These are phyloP conservation scores for Epichloe scottii DNA, from an alignment of 2,329 filamentous ascomycete species.

Conservation along the genomic window DNA sequence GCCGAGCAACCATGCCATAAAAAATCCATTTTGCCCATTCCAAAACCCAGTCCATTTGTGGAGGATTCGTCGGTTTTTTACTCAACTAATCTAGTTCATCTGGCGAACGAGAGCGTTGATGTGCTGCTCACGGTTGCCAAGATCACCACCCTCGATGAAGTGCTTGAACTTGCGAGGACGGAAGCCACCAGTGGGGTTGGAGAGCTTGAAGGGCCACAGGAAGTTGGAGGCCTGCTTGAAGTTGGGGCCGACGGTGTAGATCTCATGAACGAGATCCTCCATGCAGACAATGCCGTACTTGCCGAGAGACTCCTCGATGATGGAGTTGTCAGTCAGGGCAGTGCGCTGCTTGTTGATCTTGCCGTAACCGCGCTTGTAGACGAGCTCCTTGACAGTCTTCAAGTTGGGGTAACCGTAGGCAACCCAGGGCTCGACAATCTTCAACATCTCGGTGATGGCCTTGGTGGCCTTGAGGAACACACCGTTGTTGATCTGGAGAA, in stretches of 20 bases:
- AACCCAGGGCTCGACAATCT: constrained; percentile 97
- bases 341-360: constrained; percentile 98
- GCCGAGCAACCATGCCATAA: constrained; percentile 25
- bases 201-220: constrained; percentile 99
- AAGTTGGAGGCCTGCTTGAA: constrained; percentile 99
- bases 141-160: constrained; percentile 96
- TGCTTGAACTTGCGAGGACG: constrained; percentile 95
- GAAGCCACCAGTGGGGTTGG: constrained; percentile 97
- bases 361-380: constrained; percentile 99
- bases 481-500: constrained; percentile 99
- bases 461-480: constrained; percentile 97
- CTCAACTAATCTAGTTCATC: constrained; percentile 67
- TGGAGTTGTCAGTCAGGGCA: constrained; percentile 90
- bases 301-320: constrained; percentile 93
- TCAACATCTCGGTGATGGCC: constrained; percentile 94
- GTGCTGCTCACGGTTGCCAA: constrained; percentile 96
- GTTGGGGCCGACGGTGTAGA: constrained; percentile 97
- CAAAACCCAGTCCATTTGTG: constrained; percentile 16
- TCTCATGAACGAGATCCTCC: constrained; percentile 99
- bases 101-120: constrained; percentile 94
- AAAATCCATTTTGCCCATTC: constrained; percentile 15
- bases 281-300: constrained; percentile 99
- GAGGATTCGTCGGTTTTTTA: constrained; percentile 3
- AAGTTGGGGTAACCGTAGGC: constrained; percentile 99
- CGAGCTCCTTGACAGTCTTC: constrained; percentile 95